phyloP scores from a whole-genome alignment of 108 stramenopile genomes.

The Cylindrotheca closterium region DNA sequence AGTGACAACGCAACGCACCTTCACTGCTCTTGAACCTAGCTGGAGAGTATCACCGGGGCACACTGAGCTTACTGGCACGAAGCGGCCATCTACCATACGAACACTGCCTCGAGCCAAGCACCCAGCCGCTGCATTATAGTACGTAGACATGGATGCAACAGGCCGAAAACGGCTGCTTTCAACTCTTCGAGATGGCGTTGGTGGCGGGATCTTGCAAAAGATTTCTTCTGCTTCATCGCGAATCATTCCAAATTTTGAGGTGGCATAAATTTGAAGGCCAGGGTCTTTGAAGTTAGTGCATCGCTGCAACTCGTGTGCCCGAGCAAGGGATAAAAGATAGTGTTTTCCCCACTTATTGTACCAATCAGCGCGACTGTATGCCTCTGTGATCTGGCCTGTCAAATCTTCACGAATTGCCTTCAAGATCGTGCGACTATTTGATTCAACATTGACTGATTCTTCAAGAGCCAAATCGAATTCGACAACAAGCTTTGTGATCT shows the following conservation, averaged over 20 bases:
- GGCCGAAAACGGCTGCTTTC: no score
- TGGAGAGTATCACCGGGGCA: slow-evolving; percentile 2
- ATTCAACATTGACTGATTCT: not conserved
- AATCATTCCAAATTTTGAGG: slow-evolving; percentile 7
- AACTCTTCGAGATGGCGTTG: no score
- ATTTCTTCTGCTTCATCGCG: slow-evolving; percentile 29
- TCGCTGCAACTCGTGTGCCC: slow-evolving; percentile 26
- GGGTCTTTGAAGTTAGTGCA: slow-evolving; percentile 55
- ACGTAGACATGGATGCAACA: no score
- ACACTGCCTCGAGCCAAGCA: no score
- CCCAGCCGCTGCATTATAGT: no score
- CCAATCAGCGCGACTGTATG: slow-evolving; percentile 4
- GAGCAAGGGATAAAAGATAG: slow-evolving; percentile 30
- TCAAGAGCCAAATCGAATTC: not conserved
- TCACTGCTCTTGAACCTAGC: not conserved
- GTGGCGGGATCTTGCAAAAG: no score
- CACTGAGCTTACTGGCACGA: not conserved
- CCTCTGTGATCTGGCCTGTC: slow-evolving; percentile 25
- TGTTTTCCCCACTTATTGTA: slow-evolving; percentile 31
- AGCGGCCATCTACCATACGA: slow-evolving; percentile 7
- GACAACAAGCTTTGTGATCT: not conserved
- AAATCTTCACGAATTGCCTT: slow-evolving; percentile 8
- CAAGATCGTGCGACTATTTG: not conserved
- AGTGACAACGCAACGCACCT: slow-evolving; percentile 24
- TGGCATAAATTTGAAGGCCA: slow-evolving; percentile 30